phyloP scores from a whole-genome alignment of 2,329 filamentous ascomycete species.

The Cadophora sp. region DNA sequence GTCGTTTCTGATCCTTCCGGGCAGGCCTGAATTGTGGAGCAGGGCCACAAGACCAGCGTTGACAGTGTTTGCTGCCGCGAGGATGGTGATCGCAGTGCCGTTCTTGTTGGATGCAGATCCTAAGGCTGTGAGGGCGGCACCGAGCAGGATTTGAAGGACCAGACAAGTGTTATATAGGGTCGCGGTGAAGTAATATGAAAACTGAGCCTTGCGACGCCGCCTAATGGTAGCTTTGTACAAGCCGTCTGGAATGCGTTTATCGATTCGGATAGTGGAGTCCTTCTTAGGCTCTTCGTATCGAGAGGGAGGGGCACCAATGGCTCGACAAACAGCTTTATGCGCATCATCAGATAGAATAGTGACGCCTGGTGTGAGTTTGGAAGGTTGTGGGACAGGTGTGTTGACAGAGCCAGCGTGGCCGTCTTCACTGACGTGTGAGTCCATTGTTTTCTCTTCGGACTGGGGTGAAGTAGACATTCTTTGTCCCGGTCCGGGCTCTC shows the following conservation, averaged over 20 bases:
- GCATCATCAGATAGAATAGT: constrained; percentile 9
- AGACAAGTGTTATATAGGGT: constrained; percentile 32
- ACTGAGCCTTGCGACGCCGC: constrained; percentile 23
- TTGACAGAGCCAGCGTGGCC: background rate
- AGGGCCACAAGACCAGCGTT: constrained; percentile 33
- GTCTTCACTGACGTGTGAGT: constrained; percentile 4
- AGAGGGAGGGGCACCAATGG: constrained; percentile 21
- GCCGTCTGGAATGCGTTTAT: constrained; percentile 22
- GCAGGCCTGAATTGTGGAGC: constrained; percentile 33
- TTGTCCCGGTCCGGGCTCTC: background rate
- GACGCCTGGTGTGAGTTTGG: constrained; percentile 8
- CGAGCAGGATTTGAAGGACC: constrained; percentile 32
- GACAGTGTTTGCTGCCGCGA: constrained; percentile 34
- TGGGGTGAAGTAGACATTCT: constrained; percentile 3
- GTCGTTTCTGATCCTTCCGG: constrained; percentile 29
- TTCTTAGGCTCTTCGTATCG: constrained; percentile 9
- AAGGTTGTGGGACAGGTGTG: background rate
- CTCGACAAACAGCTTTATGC: constrained; percentile 19
- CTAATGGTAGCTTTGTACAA: constrained; percentile 28
- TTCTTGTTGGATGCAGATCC: constrained; percentile 20
- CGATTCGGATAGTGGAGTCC: constrained; percentile 4
- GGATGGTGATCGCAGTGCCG: constrained; percentile 30
- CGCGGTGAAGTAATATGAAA: constrained; percentile 27
- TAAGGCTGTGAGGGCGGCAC: constrained; percentile 30
- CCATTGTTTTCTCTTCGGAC: constrained; percentile 6